Conservation (phyloP, 345 rosid species). For the Linum trigynum region DNA sequence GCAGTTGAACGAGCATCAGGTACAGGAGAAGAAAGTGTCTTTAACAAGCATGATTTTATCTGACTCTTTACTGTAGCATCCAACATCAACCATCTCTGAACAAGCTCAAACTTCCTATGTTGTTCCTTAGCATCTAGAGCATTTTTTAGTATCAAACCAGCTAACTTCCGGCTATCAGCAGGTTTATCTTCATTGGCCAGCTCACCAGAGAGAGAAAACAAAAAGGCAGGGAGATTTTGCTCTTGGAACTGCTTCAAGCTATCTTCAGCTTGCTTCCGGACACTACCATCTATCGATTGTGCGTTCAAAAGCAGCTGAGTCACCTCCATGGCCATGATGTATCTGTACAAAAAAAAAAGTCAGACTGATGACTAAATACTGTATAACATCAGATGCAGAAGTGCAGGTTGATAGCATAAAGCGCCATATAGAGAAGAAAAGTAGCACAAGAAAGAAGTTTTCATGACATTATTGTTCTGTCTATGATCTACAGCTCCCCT, state of each 20-base stretch:
- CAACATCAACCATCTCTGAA: conserved; percentile 61
- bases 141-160: conserved; percentile 57
- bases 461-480: too few species aligned
- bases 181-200: conserved; percentile 63
- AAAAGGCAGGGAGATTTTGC: conserved; percentile 55
- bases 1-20: conserved; percentile 62
- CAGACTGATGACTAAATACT: background rate
- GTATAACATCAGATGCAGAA: background rate
- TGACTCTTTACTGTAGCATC: conserved; percentile 48
- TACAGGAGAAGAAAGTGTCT: conserved; percentile 49
- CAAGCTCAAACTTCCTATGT: conserved; percentile 50
- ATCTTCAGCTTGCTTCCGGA: conserved; percentile 66
- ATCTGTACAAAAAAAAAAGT: conserved; percentile 6
- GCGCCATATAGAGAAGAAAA: background rate
- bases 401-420: background rate
- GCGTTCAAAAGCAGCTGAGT: conserved; percentile 69
- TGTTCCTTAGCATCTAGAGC: conserved; percentile 75
- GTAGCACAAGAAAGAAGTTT: too few species aligned
- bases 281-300: conserved; percentile 57
- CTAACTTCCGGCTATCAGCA: conserved; percentile 63
- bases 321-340: conserved; percentile 40
- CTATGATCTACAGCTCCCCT: too few species aligned
- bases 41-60: conserved; percentile 44
- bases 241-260: conserved; percentile 57
- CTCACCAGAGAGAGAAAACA: conserved; percentile 58